phyloP scores from a whole-genome alignment of 2,329 filamentous ascomycete genomes.

The Stemphylium lycopersici region DNA sequence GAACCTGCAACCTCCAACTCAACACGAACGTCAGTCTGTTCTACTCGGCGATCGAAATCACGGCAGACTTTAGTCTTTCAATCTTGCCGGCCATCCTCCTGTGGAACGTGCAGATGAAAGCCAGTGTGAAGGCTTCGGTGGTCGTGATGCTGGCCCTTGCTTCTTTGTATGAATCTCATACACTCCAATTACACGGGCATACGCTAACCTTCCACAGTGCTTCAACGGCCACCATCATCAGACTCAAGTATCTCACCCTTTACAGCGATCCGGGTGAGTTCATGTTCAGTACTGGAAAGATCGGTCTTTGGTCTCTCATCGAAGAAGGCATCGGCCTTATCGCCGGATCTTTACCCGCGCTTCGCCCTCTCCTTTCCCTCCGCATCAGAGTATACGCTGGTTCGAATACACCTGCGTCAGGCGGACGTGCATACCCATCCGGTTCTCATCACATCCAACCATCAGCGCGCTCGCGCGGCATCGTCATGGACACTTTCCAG shows the following conservation, averaged over 20 bases:
- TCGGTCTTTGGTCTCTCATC: slow-evolving; percentile 54
- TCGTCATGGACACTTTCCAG: slow-evolving; percentile 26
- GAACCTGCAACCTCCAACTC: slow-evolving; percentile 26
- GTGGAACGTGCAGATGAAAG: slow-evolving; percentile 41
- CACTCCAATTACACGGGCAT: not conserved
- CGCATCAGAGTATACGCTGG: slow-evolving; percentile 19
- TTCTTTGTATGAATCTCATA: slow-evolving; percentile 45
- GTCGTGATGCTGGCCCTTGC: slow-evolving; percentile 49
- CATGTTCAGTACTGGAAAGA: slow-evolving; percentile 51
- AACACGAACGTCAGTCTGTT: slow-evolving; percentile 30
- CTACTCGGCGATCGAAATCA: slow-evolving; percentile 29
- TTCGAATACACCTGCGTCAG: slow-evolving; percentile 29
- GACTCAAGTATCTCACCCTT: slow-evolving; percentile 53
- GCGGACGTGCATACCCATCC: slow-evolving; percentile 15
- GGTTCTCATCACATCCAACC: slow-evolving; percentile 2
- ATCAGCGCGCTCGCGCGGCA: slow-evolving; percentile 10
- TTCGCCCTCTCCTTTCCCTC: slow-evolving; percentile 51
- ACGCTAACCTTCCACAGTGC: slow-evolving; percentile 32
- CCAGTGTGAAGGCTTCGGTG: slow-evolving; percentile 50
- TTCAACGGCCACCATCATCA: slow-evolving; percentile 47
- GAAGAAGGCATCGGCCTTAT: slow-evolving; percentile 56
- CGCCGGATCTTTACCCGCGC: slow-evolving; percentile 53
- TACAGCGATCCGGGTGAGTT: slow-evolving; percentile 51
- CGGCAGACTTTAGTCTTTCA: slow-evolving; percentile 27
- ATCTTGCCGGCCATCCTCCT: slow-evolving; percentile 26